phyloP scores from a whole-genome alignment of 169 alveolate genomes.

The Plasmodium ovale region DNA sequence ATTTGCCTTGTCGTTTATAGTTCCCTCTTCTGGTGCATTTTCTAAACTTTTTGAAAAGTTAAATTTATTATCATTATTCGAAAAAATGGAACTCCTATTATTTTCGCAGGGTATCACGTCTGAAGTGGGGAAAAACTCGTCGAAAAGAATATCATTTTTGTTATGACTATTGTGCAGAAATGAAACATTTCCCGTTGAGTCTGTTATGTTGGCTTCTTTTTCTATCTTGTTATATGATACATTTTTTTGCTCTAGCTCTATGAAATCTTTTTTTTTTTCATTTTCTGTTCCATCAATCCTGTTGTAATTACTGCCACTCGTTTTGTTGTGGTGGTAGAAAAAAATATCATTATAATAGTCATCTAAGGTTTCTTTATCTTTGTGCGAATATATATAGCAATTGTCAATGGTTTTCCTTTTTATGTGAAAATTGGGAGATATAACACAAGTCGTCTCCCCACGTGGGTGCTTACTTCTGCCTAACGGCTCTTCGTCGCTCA shows the following conservation, averaged over 20 bases:
- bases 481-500: background rate
- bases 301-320: no score
- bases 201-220: background rate
- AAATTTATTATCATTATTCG: no score
- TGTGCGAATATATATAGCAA: conserved; percentile 20
- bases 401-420: conserved; percentile 44
- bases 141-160: no score
- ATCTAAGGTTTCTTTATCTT: conserved; percentile 1
- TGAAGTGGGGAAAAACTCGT: no score
- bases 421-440: background rate
- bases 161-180: no score
- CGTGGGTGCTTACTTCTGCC: background rate
- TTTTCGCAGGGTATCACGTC: no score
- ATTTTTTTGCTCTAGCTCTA: background rate
- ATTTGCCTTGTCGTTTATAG: no score
- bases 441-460: background rate
- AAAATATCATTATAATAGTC: conserved; percentile 10
- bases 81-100: no score
- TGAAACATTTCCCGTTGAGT: no score
- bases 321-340: no score
- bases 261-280: conserved; percentile 3
- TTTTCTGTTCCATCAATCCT: background rate
- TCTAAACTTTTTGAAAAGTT: no score
- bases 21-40: no score
- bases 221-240: background rate